Base-by-base conservation (phyloP, 768 basidiomycete genomes). In the Polyporus arcularius region DNA sequence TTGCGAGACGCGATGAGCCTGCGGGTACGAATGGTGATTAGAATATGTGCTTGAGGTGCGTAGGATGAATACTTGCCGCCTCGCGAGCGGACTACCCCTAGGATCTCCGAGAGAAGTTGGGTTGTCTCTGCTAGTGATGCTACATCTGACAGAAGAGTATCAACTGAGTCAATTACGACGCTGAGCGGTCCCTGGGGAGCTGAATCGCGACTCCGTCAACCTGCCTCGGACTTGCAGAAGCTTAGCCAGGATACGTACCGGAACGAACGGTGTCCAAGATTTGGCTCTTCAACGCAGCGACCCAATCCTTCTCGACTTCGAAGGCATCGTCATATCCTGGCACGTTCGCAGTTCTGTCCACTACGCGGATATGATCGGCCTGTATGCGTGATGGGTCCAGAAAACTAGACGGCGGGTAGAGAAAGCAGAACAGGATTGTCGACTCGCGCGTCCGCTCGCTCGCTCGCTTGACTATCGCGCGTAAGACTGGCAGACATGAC, bases 121-220 rank as follows among this genome's bases (percentile, higher is more conserved):
- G 83, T 85, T 1, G 84, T 76, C 63, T 79, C 76, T 5, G 88
- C 72, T 26, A 78, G 58, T 12, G 89, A 86, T 11, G 77, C 80
- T 26, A 83, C 68, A 67, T 92, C 88, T 10, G 82, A 76, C 4
- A 79, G 69, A 26, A 94, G 72, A 4, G 85, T 87, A 65, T 92
- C 87, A 16, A 86, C 72, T 18, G 90, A 90, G 71, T 94, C 93
- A 39, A 94, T 78, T 53, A 89, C 71, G 26, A 92, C 81, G 62
- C 79, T 82, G 31, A 90, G 59, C n/a, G 86, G 77, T 32, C 80
- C 78, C 32, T 76, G 42, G 32, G 78, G 66, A 48, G 73, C 82
- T 82, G 69, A 53, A 49, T 5, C 7, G 15, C 5, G 18, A 11
- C 40, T 32, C 32, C 28, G 18, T 66, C 53, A 67, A 64, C 41